phyloP scores from a whole-genome alignment of 805 yeast species.

The Saccharomycopsis malanga region DNA sequence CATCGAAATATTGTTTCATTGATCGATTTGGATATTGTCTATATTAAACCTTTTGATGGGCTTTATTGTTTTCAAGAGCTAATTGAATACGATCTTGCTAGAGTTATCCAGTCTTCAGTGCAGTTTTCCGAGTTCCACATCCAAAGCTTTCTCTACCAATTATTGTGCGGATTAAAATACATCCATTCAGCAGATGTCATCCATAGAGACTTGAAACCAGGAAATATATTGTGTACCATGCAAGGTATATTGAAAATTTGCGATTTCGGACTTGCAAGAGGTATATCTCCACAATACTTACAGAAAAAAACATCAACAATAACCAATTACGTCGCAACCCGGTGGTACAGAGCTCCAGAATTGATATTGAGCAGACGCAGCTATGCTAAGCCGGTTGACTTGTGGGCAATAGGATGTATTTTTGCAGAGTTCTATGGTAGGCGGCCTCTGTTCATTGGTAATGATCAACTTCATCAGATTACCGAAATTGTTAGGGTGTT shows the following conservation, averaged over 20 bases:
- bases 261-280: conserved; percentile 91
- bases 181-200: conserved; percentile 89
- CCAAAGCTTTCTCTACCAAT: conserved; percentile 68
- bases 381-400: conserved; percentile 68
- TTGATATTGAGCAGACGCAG: conserved; percentile 52
- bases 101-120: conserved; percentile 69
- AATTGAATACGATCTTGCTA: conserved; percentile 72
- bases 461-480: conserved; percentile 63
- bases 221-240: conserved; percentile 70
- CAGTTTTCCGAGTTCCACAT: conserved; percentile 83
- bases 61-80: conserved; percentile 84
- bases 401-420: conserved; percentile 94
- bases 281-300: conserved; percentile 38
- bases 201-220: conserved; percentile 90
- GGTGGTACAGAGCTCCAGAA: conserved; percentile 97
- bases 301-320: conserved; percentile 29
- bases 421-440: conserved; percentile 79
- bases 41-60: conserved; percentile 68
- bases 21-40: conserved; percentile 66
- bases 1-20: conserved; percentile 75
- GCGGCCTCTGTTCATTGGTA: conserved; percentile 73
- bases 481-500: conserved; percentile 58
- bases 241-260: conserved; percentile 79
- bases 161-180: conserved; percentile 78
- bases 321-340: conserved; percentile 84